These are phyloP conservation scores for Baudoinia panamericana DNA, from an alignment of 495 filamentous ascomycete genomes.

Conservation along the genomic window DNA sequence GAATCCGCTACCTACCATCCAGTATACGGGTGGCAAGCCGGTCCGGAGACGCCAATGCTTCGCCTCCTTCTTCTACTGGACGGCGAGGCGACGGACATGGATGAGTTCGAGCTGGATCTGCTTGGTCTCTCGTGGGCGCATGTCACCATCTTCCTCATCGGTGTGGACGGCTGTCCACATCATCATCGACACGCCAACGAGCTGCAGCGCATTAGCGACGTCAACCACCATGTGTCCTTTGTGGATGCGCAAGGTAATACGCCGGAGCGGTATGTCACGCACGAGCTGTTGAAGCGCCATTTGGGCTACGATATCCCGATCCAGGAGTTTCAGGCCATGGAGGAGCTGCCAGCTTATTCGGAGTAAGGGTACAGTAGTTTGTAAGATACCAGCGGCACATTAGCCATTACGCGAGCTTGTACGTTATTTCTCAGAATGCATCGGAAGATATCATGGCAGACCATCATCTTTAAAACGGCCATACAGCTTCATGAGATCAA, in stretches of 20 bases:
- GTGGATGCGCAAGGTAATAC: conserved; percentile 38
- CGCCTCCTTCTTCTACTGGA: conserved; percentile 34
- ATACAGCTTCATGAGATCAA: too few species aligned
- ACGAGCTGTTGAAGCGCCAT: conserved; percentile 38
- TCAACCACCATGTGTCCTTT: conserved; percentile 37
- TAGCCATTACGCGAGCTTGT: too few species aligned
- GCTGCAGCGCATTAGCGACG: conserved; percentile 35
- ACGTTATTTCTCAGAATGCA: too few species aligned
- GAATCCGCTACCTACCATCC: conserved; percentile 36
- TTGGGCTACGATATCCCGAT: conserved; percentile 35
- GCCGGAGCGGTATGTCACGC: conserved; percentile 36
- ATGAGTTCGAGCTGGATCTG: conserved; percentile 39
- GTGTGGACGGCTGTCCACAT: conserved; percentile 37
- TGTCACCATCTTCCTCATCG: conserved; percentile 39
- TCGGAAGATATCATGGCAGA: too few species aligned
- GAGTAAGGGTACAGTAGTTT: too few species aligned
- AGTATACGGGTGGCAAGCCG: conserved; percentile 39
- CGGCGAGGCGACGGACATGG: conserved; percentile 38
- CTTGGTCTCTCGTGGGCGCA: conserved; percentile 36
- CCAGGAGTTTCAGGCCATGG: conserved; percentile 31
- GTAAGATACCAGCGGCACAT: too few species aligned
- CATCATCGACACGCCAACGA: conserved; percentile 39
- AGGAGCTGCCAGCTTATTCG: conserved; percentile 16
- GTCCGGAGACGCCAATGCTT: conserved; percentile 34
- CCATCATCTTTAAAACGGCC: too few species aligned